Conservation (phyloP, 805 yeast species). For the Wickerhamomyces mucosus region DNA sequence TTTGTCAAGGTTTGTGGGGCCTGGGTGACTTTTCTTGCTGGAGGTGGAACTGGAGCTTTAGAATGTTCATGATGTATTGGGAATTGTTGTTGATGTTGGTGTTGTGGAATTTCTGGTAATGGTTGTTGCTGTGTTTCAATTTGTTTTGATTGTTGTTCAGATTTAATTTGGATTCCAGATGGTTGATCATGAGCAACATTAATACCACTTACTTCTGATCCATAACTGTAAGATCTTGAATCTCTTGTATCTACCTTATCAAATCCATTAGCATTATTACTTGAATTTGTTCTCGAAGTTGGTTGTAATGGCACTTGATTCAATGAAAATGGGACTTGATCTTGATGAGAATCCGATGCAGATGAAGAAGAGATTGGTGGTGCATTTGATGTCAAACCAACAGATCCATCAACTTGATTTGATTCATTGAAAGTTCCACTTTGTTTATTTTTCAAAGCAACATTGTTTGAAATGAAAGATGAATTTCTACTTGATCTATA, state of each 20-base stretch:
- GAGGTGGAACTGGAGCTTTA: slow-evolving; percentile 48
- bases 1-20: slow-evolving; percentile 15
- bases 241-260: background rate
- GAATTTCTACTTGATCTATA: slow-evolving; percentile 8
- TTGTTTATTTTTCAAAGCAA: slow-evolving; percentile 5
- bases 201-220: background rate
- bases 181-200: slow-evolving; percentile 10
- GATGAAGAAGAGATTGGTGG: slow-evolving; percentile 5
- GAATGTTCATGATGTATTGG: slow-evolving; percentile 32
- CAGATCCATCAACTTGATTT: too few relatives aligned
- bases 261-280: slow-evolving; percentile 3
- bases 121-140: slow-evolving; percentile 1
- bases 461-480: slow-evolving; percentile 14
- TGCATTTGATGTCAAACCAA: too few relatives aligned
- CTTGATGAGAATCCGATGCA: slow-evolving; percentile 1
- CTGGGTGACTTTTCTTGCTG: slow-evolving; percentile 37
- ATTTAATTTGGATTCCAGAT: slow-evolving; percentile 3
- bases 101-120: background rate
- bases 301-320: slow-evolving; percentile 28
- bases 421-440: too few relatives aligned
- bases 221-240: background rate
- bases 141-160: slow-evolving; percentile 3
- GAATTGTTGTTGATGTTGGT: slow-evolving; percentile 13
- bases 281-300: slow-evolving; percentile 17
- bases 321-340: slow-evolving; percentile 18